Evolutionary conservation across 2,329 filamentous ascomycete genomes (phyloP).

Genomic region (Geosmithia flava): DNA sequence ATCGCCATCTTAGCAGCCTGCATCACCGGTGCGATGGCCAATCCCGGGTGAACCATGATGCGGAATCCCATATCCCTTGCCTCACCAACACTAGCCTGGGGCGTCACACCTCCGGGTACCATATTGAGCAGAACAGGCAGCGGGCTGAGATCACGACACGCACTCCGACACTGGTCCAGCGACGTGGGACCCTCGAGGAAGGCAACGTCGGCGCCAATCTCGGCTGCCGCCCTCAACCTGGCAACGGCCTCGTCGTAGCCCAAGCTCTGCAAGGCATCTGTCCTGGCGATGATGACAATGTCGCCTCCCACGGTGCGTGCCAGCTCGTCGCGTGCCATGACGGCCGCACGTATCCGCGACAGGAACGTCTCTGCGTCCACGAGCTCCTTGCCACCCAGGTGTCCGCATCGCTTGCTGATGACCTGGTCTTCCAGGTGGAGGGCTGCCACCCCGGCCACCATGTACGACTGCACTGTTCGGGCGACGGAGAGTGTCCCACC

Average conservation of each 20-base stretch:
- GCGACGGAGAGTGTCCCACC: constrained; percentile 39
- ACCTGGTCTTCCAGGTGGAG: constrained; percentile 54
- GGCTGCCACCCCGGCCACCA: constrained; percentile 40
- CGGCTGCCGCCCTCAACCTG: constrained; percentile 35
- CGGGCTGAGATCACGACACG: constrained; percentile 32
- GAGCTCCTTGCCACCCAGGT: constrained; percentile 48
- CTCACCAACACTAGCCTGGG: constrained; percentile 36
- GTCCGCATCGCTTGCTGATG: constrained; percentile 52
- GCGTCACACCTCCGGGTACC: constrained; percentile 42
- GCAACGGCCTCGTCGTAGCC: constrained; percentile 44
- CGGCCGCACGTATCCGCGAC: constrained; percentile 44
- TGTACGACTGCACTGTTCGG: constrained; percentile 39
- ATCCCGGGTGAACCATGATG: constrained; percentile 44
- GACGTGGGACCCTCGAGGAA: constrained; percentile 47
- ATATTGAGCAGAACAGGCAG: constrained; percentile 43
- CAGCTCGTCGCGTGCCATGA: constrained; percentile 34
- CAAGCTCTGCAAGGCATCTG: constrained; percentile 43
- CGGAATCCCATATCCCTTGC: constrained; percentile 43
- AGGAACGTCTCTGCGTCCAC: constrained; percentile 37
- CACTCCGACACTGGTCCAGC: constrained; percentile 33
- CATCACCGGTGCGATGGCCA: constrained; percentile 33
- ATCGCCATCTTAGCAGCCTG: constrained; percentile 24
- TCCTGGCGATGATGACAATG: constrained; percentile 53
- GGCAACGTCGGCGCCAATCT: constrained; percentile 44
- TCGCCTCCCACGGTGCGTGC: constrained; percentile 33